Base-by-base conservation (phyloP, 495 filamentous ascomycete genomes). In the Lophiotrema nucula region DNA sequence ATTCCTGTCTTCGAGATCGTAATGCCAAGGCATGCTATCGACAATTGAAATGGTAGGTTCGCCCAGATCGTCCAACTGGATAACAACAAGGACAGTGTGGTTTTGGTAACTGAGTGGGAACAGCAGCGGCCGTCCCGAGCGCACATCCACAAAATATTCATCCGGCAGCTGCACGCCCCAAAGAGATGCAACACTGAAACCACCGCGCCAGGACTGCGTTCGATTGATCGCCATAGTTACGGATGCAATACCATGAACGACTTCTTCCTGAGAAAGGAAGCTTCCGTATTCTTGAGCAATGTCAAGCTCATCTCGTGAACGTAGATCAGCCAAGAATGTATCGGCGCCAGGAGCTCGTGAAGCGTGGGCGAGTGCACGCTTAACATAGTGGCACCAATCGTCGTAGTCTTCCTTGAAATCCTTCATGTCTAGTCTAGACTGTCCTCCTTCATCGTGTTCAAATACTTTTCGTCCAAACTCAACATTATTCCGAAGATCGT, bases 191-290 rank as follows among this genome's bases (percentile, higher is more conserved):
- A 43, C 19, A 21, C 39, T 43, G 39, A 43, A 21, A 12, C 39
- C 39, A 13, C 10, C 39, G 6, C 19, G 11, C 6, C 10, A 6
- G 10, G 19, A 13, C 19, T 39, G 18, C 4, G 47, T 19, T 23
- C 39, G 11, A 22, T 5, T 52, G 47, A 52, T 35, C 5, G 47
- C 47, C n/a, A 37, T 24, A 13, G 28, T 38, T 12, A 52, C 47
- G 12, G 47, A 37, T 11, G 47, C 47, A 52, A 52, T 39, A 11
- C 10, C 47, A 10, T 12, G 47, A 12, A 35, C 10, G 12, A 52
- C 28, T 15, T 37, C 18, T 8, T 22, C 28, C 24, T 19, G 23
- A 4, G 16, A 8, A 47, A 26, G 4, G 4, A 12, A 43, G 10
- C 19, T 21, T 6, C 39, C 39, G 10, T 11, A 13, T 43, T 43